phyloP scores from a whole-genome alignment of 176 grass and related monocot species.

The Alopecurus myosuroides region DNA sequence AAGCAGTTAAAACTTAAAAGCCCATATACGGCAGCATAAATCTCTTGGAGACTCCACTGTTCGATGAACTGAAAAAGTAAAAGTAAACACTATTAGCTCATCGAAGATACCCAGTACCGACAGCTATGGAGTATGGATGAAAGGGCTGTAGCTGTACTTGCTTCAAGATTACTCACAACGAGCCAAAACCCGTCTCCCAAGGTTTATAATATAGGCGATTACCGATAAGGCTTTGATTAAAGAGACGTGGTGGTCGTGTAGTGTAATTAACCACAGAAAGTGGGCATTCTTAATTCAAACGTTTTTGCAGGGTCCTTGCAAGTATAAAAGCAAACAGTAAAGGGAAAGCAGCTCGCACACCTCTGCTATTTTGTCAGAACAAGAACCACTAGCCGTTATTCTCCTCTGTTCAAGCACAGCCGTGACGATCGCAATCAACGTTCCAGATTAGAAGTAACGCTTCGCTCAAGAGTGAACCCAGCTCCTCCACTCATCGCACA shows the following conservation, averaged over 20 bases:
- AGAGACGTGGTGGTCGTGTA: constrained; percentile 25
- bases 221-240: constrained; percentile 46
- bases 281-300: neutral
- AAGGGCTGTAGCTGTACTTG: constrained; percentile 8
- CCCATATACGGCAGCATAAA: neutral
- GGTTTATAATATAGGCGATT: constrained; percentile 29
- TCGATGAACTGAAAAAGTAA: neutral
- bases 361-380: constrained; percentile 19
- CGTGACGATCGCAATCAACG: too few relatives aligned
- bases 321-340: constrained; percentile 39
- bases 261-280: constrained; percentile 20
- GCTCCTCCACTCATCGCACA: too few relatives aligned
- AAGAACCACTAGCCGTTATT: too few relatives aligned
- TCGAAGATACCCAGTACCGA: neutral
- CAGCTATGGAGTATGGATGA: constrained; percentile 12
- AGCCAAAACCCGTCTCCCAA: constrained; percentile 34
- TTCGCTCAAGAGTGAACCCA: too few relatives aligned
- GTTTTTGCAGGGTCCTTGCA: constrained; percentile 30
- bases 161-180: constrained; percentile 28
- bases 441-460: too few relatives aligned
- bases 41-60: neutral
- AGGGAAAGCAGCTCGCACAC: constrained; percentile 20
- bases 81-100: neutral
- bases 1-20: neutral
- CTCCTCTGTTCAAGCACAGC: too few relatives aligned